phyloP scores from a whole-genome alignment of 2,329 filamentous ascomycete species.

The Fusarium haematococcum region DNA sequence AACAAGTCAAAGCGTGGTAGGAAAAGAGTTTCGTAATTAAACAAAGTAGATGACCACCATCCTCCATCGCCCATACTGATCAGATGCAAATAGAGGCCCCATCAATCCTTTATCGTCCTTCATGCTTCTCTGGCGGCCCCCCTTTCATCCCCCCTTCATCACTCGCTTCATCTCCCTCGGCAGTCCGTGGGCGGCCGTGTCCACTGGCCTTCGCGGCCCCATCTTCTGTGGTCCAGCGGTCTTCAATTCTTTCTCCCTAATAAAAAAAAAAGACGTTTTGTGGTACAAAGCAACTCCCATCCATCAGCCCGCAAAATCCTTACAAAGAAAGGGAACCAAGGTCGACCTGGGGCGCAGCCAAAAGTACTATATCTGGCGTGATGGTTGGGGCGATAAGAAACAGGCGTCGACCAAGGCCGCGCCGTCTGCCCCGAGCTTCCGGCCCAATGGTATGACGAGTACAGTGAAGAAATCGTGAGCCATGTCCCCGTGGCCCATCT shows the following conservation, averaged over 20 bases:
- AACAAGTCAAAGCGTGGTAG: slow-evolving; percentile 30
- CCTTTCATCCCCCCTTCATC: slow-evolving; percentile 26
- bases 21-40: slow-evolving; percentile 61
- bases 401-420: slow-evolving; percentile 30
- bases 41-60: slow-evolving; percentile 63
- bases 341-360: slow-evolving; percentile 45
- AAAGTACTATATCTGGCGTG: slow-evolving; percentile 40
- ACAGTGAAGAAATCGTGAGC: slow-evolving; percentile 54
- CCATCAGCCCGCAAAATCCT: slow-evolving; percentile 46
- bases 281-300: slow-evolving; percentile 49
- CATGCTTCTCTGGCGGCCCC: slow-evolving; percentile 24
- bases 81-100: slow-evolving; percentile 47
- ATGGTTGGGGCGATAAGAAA: slow-evolving; percentile 30
- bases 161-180: slow-evolving; percentile 12
- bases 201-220: slow-evolving; percentile 36
- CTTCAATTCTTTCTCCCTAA: slow-evolving; percentile 40
- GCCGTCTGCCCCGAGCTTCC: slow-evolving; percentile 35
- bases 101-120: slow-evolving; percentile 28
- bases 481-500: slow-evolving; percentile 53
- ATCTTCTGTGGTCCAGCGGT: slow-evolving; percentile 36
- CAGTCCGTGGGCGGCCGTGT: slow-evolving; percentile 20
- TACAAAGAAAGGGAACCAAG: slow-evolving; percentile 47
- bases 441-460: slow-evolving; percentile 47
- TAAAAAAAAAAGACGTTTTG: slow-evolving; percentile 45
- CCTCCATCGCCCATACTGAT: slow-evolving; percentile 48